Evolutionary conservation across 345 rosid species (phyloP).

Genomic region (Syzygium jambos): DNA sequence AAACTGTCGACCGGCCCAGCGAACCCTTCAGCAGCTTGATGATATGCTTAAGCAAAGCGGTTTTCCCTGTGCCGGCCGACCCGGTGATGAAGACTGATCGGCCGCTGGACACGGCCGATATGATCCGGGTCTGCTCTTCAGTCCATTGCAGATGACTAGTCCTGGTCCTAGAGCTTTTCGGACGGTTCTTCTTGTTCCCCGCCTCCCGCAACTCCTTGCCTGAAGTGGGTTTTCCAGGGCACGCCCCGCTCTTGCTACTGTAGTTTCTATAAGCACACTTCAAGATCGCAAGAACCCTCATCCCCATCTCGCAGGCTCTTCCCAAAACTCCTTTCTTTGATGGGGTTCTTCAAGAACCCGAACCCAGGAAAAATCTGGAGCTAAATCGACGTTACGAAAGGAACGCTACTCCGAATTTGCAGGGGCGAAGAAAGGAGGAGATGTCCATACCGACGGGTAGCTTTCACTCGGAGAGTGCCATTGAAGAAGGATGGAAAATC

Average conservation of each 20-base stretch:
- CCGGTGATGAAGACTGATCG: slow-evolving; percentile 22
- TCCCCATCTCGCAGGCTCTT: background rate
- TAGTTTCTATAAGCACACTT: slow-evolving; percentile 5
- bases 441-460: background rate
- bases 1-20: slow-evolving; percentile 10
- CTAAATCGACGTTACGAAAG: background rate
- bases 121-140: slow-evolving; percentile 17
- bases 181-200: background rate
- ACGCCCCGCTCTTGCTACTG: slow-evolving; percentile 1
- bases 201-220: background rate
- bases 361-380: background rate
- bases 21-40: slow-evolving; percentile 1
- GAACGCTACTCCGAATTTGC: background rate
- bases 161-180: background rate
- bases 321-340: background rate
- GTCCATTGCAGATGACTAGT: slow-evolving; percentile 10
- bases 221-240: background rate
- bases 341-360: background rate
- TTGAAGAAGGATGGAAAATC: background rate
- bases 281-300: slow-evolving; percentile 1
- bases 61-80: slow-evolving; percentile 32
- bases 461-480: background rate
- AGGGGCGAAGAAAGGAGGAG: background rate
- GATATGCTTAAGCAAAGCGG: slow-evolving; percentile 7
- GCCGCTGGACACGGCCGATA: slow-evolving; percentile 8